Conservation (phyloP, 2,329 filamentous ascomycete genomes). For the Aspergillus pseudoterreus region DNA sequence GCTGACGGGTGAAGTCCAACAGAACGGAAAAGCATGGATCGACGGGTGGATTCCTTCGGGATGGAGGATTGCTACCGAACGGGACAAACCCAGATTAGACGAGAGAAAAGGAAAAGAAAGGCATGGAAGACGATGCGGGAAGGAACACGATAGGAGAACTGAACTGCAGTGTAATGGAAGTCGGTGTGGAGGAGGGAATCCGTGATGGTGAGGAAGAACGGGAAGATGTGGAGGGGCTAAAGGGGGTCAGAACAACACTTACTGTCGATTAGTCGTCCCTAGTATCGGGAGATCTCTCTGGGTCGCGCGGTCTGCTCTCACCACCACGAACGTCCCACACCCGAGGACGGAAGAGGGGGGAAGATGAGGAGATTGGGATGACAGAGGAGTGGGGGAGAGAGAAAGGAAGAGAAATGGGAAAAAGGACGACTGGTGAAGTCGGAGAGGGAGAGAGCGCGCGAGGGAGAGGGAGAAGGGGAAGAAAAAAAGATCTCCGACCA, state of each 20-base stretch:
- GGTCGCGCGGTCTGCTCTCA: slow-evolving; percentile 1
- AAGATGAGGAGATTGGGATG: slow-evolving; percentile 22
- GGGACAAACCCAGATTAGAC: slow-evolving; percentile 3
- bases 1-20: slow-evolving; percentile 29
- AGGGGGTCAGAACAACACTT: slow-evolving; percentile 19
- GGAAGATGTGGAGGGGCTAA: slow-evolving; percentile 35
- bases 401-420: slow-evolving; percentile 16
- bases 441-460: slow-evolving; percentile 3
- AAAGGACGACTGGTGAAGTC: not conserved
- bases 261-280: slow-evolving; percentile 17
- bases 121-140: slow-evolving; percentile 8
- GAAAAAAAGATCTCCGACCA: slow-evolving; percentile 7
- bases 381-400: slow-evolving; percentile 18
- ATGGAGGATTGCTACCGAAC: not conserved
- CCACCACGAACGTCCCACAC: slow-evolving; percentile 1
- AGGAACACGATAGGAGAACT: not conserved
- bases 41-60: not conserved
- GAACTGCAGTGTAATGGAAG: slow-evolving; percentile 6
- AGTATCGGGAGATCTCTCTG: slow-evolving; percentile 12
- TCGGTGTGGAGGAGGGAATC: slow-evolving; percentile 1
- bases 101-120: slow-evolving; percentile 12
- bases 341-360: slow-evolving; percentile 21
- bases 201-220: slow-evolving; percentile 16
- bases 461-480: not conserved
- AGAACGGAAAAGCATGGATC: slow-evolving; percentile 34